Percentiles rank a stretch among this genome's conserved stretches.
Conservation (phyloP, 1,284 basidiomycete species). For the Sparassis latifolia region DNA sequence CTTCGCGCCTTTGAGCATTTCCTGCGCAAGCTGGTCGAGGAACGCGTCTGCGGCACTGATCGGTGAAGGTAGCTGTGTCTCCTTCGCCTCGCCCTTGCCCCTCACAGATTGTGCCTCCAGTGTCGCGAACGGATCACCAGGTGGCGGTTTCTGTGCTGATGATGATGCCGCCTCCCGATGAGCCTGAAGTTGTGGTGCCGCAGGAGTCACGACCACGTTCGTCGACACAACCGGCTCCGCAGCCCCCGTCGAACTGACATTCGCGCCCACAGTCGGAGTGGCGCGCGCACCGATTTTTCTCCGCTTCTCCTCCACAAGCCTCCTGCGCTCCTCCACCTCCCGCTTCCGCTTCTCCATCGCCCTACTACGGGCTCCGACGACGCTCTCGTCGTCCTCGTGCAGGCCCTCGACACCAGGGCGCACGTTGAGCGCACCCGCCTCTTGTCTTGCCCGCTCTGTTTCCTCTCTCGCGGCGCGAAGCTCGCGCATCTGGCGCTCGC, state of each 20-base stretch:
- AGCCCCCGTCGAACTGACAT: background rate
- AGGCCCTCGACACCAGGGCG: conserved; percentile 62
- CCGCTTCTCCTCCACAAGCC: conserved; percentile 75
- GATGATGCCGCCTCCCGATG: background rate
- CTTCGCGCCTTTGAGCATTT: conserved; percentile 19
- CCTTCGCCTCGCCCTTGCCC: conserved; percentile 22
- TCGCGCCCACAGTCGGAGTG: background rate
- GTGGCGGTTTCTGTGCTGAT: background rate
- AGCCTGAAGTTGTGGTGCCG: background rate
- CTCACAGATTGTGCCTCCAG: conserved; percentile 35
- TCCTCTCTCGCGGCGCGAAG: conserved; percentile 61
- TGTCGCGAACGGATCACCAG: conserved; percentile 42
- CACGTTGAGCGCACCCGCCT: conserved; percentile 52
- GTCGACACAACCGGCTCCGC: background rate
- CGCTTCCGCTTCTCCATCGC: conserved; percentile 76
- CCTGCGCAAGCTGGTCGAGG: conserved; percentile 51
- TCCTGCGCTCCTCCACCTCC: conserved; percentile 72
- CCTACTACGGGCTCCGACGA: conserved; percentile 36
- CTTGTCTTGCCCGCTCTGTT: conserved; percentile 60
- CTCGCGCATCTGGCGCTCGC: conserved; percentile 75
- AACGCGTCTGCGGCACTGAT: conserved; percentile 52
- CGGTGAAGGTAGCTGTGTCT: conserved; percentile 7
- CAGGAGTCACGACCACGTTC: background rate
- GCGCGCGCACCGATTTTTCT: conserved; percentile 39
- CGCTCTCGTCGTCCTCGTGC: conserved; percentile 30